Evolutionary conservation across 352 stramenopile species (phyloP).

Genomic region (Pilasporangium apinafurcum): DNA sequence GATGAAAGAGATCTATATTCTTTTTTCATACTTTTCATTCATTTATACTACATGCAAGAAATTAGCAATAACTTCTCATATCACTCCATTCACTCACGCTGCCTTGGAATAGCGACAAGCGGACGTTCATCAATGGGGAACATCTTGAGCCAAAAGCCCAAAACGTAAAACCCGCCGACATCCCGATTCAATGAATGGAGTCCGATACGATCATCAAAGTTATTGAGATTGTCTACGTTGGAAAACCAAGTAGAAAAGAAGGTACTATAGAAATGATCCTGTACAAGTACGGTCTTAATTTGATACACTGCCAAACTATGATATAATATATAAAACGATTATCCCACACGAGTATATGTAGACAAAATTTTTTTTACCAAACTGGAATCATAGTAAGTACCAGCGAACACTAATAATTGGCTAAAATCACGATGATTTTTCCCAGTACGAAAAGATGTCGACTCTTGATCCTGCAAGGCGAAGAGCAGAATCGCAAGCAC

Average conservation of each 20-base stretch:
- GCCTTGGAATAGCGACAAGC: constrained; percentile 31
- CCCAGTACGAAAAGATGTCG: no score
- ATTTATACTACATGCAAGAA: no score
- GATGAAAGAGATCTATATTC: no score
- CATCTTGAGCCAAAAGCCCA: constrained; percentile 11
- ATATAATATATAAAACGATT: not conserved
- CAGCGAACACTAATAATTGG: not conserved
- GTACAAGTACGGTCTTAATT: constrained; percentile 22
- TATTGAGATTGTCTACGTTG: constrained; percentile 17
- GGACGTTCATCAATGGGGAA: constrained; percentile 31
- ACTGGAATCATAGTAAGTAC: not conserved
- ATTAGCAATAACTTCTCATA: constrained; percentile 20
- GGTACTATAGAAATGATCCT: constrained; percentile 29
- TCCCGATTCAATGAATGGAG: constrained; percentile 9
- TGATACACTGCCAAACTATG: not conserved
- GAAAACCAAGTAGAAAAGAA: constrained; percentile 27
- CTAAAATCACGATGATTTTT: not conserved
- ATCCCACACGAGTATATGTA: no score
- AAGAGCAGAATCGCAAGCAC: constrained; percentile 21
- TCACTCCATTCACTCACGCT: constrained; percentile 30
- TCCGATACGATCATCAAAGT: constrained; percentile 14
- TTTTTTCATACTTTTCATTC: no score
- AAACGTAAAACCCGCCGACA: not conserved
- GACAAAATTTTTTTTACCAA: not conserved
- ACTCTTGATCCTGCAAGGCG: no score